These are phyloP conservation scores for Basipetospora sp. DNA, from an alignment of 2,329 filamentous ascomycete species.

Conservation along the genomic window DNA sequence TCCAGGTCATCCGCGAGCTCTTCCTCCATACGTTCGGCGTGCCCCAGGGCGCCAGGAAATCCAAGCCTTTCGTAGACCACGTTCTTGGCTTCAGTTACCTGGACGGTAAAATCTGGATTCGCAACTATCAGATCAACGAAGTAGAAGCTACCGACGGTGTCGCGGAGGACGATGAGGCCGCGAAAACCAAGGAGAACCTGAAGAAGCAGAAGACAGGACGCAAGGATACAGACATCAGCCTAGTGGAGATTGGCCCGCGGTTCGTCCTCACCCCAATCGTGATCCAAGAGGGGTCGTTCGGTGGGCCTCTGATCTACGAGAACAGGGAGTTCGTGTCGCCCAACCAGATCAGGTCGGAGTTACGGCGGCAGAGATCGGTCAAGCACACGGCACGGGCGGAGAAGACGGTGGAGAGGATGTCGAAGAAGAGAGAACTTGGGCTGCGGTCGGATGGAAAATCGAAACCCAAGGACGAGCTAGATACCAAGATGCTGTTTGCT, in stretches of 20 bases:
- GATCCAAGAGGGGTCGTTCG: conserved; percentile 87
- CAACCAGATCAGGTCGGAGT: conserved; percentile 78
- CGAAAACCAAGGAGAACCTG: conserved; percentile 17
- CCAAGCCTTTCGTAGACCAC: conserved; percentile 91
- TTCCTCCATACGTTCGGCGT: conserved; percentile 85
- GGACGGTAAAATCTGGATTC: conserved; percentile 89
- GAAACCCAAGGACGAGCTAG: conserved; percentile 53
- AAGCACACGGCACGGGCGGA: conserved; percentile 67
- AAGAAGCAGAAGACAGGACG: conserved; percentile 24
- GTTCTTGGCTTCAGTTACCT: conserved; percentile 84
- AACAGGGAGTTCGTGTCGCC: conserved; percentile 95
- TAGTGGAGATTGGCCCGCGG: conserved; percentile 86
- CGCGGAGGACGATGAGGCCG: conserved; percentile 27
- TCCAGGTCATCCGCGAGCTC: conserved; percentile 74
- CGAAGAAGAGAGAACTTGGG: conserved; percentile 64
- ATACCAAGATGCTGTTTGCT: conserved; percentile 62
- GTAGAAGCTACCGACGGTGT: conserved; percentile 38
- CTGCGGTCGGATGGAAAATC: conserved; percentile 50
- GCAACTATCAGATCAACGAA: conserved; percentile 86
- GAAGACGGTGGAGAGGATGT: conserved; percentile 53
- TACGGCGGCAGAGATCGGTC: conserved; percentile 60
- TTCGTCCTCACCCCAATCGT: conserved; percentile 90
- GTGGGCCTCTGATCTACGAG: conserved; percentile 92
- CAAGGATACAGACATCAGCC: conserved; percentile 59
- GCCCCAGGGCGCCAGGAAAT: conserved; percentile 70